phyloP scores from a whole-genome alignment of 805 yeast genomes.

The Zygosaccharomyces siamensis region DNA sequence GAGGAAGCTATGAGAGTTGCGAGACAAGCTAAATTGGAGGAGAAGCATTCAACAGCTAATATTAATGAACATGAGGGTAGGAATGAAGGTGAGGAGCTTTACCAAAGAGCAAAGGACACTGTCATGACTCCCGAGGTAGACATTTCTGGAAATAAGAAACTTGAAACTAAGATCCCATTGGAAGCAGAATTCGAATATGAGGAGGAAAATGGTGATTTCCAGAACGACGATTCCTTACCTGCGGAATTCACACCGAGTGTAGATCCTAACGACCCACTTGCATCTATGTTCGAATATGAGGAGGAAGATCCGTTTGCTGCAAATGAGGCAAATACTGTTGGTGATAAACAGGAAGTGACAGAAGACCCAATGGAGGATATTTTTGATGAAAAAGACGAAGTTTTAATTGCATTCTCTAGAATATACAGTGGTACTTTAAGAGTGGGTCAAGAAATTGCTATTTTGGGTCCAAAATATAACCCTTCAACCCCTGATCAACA shows the following conservation, averaged over 20 bases:
- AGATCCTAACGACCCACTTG: conserved; percentile 38
- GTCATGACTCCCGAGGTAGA: conserved; percentile 25
- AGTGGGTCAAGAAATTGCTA: conserved; percentile 68
- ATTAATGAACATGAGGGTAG: conserved; percentile 15
- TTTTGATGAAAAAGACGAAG: conserved; percentile 51
- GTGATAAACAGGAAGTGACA: conserved; percentile 18
- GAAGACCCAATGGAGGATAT: conserved; percentile 48
- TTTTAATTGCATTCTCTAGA: conserved; percentile 81
- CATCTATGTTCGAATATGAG: conserved; percentile 42
- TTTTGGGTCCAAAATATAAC: conserved; percentile 83
- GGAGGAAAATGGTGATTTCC: conserved; percentile 16
- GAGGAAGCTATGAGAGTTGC: conserved; percentile 66
- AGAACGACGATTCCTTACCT: conserved; percentile 19
- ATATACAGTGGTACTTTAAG: conserved; percentile 78
- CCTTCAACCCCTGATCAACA: conserved; percentile 57
- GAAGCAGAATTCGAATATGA: conserved; percentile 27
- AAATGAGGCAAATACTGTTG: conserved; percentile 15
- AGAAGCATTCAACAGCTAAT: conserved; percentile 20
- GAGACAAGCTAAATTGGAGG: conserved; percentile 42
- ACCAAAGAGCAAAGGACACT: conserved; percentile 28
- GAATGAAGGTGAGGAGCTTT: conserved; percentile 16
- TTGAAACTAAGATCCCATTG: conserved; percentile 23
- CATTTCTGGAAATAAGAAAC: conserved; percentile 5
- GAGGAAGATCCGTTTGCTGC: conserved; percentile 51
- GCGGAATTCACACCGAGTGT: conserved; percentile 28